phyloP scores from a whole-genome alignment of 1,284 basidiomycete species.

The Phellinidium pouzarii region DNA sequence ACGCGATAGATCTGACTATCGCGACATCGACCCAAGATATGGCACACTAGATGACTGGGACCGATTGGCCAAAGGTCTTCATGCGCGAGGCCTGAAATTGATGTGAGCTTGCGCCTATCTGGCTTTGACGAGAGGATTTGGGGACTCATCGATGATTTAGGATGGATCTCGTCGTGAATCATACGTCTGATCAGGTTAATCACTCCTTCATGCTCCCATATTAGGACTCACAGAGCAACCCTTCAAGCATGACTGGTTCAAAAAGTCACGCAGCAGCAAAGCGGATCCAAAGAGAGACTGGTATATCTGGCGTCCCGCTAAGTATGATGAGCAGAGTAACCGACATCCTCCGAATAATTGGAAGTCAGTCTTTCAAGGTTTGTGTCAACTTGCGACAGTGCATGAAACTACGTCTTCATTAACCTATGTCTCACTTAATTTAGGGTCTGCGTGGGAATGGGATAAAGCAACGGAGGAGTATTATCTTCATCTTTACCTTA shows the following conservation, averaged over 20 bases:
- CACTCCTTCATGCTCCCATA: neutral
- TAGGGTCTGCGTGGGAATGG: constrained; percentile 70
- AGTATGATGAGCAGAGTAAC: constrained; percentile 44
- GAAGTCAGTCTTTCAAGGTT: constrained; percentile 61
- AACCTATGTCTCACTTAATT: neutral
- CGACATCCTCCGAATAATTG: constrained; percentile 70
- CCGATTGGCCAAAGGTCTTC: constrained; percentile 48
- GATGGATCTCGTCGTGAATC: constrained; percentile 80
- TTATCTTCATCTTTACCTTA: constrained; percentile 67
- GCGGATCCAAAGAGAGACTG: constrained; percentile 59
- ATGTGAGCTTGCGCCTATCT: constrained; percentile 35
- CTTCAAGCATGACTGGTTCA: constrained; percentile 68
- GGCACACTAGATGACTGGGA: constrained; percentile 74
- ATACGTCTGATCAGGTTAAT: constrained; percentile 62
- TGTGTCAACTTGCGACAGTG: neutral
- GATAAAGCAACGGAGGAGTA: constrained; percentile 65
- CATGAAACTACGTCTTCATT: neutral
- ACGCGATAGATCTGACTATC: constrained; percentile 54
- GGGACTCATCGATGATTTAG: constrained; percentile 27
- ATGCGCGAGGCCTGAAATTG: constrained; percentile 63
- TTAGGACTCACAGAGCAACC: neutral
- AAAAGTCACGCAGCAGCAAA: constrained; percentile 53
- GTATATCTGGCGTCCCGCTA: constrained; percentile 71
- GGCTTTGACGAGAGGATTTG: constrained; percentile 6
- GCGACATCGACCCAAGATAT: constrained; percentile 64